Evolutionary conservation across 1,139 yeast species (phyloP), one percentile per base, ranked within the genome.

Genomic region (Pichia kudriavzevii): DNA sequence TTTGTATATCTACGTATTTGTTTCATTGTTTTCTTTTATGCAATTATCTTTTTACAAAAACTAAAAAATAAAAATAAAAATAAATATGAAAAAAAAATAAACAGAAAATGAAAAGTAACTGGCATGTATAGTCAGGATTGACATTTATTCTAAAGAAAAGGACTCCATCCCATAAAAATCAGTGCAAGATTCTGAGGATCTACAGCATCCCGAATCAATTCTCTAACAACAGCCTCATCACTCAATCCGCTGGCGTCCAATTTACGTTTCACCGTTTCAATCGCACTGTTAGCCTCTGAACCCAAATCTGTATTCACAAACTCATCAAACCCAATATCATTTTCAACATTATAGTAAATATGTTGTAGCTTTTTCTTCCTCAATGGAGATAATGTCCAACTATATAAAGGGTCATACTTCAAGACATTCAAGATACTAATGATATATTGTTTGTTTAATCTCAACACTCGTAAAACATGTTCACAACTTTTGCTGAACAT

Each of bases 361-460:
- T 64, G 70, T 49, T 79, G 85, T 14, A 79, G 50, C 44, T 67
- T 72, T 43, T 67, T 69, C 52, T 67, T 73, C 38, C 79, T 55
- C 11, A 81, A 56, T 0, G 93, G 91, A 1, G 94, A 80, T 30
- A 84, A 64, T 1, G 79, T 75, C 98, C 98, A 91, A 2, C 83
- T 72, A 51, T 88, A 88, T 39, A 93, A 66, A 0, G 98, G 97
- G 66, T 93, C 98, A 71, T 93, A 85, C 47, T 81, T 67, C 45
- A 93, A 61, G 7, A 91, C 94, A 51, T 88, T 93, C 40, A 93
- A 61, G 32, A 93, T 83, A 17, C 94, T 81, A 52, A 79, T 60
- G 20, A 93, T 83, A 47, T 79, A 79, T 28, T 76, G 82, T 22
- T 65, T 64, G 48, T 85, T 80, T 4, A 61, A 59, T 39, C 94